phyloP scores from a whole-genome alignment of 2,329 filamentous ascomycete species.

The Chrysoporthe deuterocubensis region DNA sequence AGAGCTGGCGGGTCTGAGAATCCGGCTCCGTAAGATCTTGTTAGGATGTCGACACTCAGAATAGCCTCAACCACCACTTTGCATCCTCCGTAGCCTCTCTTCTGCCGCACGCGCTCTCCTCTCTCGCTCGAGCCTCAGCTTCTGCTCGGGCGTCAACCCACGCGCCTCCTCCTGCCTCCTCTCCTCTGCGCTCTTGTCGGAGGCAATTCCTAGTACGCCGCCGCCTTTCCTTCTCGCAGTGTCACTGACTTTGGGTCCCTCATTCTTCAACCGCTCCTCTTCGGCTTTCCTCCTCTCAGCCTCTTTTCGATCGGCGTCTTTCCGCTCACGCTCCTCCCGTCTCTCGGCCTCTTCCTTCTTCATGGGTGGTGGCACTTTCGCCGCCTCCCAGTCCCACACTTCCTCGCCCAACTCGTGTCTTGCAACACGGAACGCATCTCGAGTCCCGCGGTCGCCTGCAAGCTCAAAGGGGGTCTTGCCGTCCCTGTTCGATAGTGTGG shows the following conservation, averaged over 20 bases:
- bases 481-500: constrained; percentile 70
- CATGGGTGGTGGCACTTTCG: constrained; percentile 73
- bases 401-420: constrained; percentile 79
- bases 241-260: constrained; percentile 60
- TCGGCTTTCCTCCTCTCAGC: constrained; percentile 73
- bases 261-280: constrained; percentile 70
- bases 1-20: background rate
- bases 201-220: constrained; percentile 59
- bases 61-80: constrained; percentile 41
- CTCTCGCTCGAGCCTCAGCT: constrained; percentile 82
- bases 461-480: constrained; percentile 88
- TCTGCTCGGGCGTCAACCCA: constrained; percentile 87
- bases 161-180: constrained; percentile 81
- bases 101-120: constrained; percentile 89
- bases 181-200: constrained; percentile 77
- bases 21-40: background rate
- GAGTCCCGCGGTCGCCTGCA: constrained; percentile 80
- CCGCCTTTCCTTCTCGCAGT: constrained; percentile 51
- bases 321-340: constrained; percentile 71
- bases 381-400: constrained; percentile 77
- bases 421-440: constrained; percentile 90
- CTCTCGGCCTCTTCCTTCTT: constrained; percentile 72
- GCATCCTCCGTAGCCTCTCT: constrained; percentile 76
- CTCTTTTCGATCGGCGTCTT: constrained; percentile 70
- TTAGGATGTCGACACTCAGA: background rate